Evolutionary conservation across 2,329 filamentous ascomycete genomes (phyloP), one percentile per base, ranked within the genome.

Genomic region (Diaporthe caulivora): DNA sequence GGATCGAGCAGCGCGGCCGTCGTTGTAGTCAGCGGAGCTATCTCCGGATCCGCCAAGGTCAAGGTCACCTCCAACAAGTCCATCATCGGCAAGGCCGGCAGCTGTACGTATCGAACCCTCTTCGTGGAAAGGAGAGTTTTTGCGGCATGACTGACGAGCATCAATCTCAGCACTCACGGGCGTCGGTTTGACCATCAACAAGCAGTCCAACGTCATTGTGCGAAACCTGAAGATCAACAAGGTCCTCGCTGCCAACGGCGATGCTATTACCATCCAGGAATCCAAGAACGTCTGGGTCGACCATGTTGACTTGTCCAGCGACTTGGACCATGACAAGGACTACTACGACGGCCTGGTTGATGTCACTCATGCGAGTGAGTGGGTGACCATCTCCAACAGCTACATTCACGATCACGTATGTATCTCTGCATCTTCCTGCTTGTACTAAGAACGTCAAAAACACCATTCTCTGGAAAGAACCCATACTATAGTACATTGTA

Each of bases 271-370:
- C 75, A 88, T 92, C 73, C 87, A 92, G 80, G 80, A 79, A 17
- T 86, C 87, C 62, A 88, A 80, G 72, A 91, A 92, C 76, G 85
- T 91, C 78, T 93, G 91, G 92, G 83, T 93, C 67, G 92, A 93
- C 82, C 92, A 93, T 83, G 86, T 87, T 80, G 91, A 93, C 75
- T 84, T 93, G 26, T 90, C 87, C 7, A 90, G 89, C 37, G 87
- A 92, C 82, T 79, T 80, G 47, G 83, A 87, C 77, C 84, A 89
- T 78, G 90, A 87, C 84, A 93, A 93, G 84, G 91, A 94, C 83
- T 92, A 89, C 84, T 93, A 92, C 79, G 92, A 93, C 72, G 92
- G 92, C 40, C 87, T 93, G 2, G 82, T 91, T 60, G 92, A 93
- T 77, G 83, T 87, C 62, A 92, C 88, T 58, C 91, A 92, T 82